Conservation (phyloP, 306 rosid genomes). For the Lathyrus tuberosus region DNA sequence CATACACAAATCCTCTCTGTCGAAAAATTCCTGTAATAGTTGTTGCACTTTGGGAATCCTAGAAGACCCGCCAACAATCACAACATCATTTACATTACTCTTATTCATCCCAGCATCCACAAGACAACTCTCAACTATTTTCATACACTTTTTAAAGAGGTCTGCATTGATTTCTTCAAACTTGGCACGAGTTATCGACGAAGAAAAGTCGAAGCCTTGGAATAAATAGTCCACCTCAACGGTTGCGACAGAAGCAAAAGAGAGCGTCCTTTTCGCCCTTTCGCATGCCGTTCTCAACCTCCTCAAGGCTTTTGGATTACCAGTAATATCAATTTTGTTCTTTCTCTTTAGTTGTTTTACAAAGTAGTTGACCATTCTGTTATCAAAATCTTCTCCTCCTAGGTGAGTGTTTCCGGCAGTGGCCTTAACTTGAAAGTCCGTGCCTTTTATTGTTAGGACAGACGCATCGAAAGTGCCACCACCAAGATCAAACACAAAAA, state of each 20-base stretch:
- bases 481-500: slow-evolving; percentile 33
- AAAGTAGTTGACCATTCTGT: slow-evolving; percentile 18
- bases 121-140: background rate
- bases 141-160: background rate
- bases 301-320: slow-evolving; percentile 5
- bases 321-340: slow-evolving; percentile 9
- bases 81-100: slow-evolving; percentile 8
- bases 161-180: slow-evolving; percentile 16
- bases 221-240: slow-evolving; percentile 13
- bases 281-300: slow-evolving; percentile 35
- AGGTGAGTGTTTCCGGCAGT: slow-evolving; percentile 35
- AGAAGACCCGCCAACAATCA: slow-evolving; percentile 20
- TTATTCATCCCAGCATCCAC: background rate
- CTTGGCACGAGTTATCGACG: slow-evolving; percentile 9
- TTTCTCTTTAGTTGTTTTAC: slow-evolving; percentile 18
- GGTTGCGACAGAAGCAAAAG: background rate
- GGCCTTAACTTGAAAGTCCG: background rate
- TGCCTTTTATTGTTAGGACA: background rate
- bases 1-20: background rate
- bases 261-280: slow-evolving; percentile 27
- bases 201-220: background rate
- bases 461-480: slow-evolving; percentile 43
- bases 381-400: slow-evolving; percentile 37
- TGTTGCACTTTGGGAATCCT: slow-evolving; percentile 31
- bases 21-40: background rate